phyloP scores from a whole-genome alignment of 2,329 filamentous ascomycete species.

The Ophiocordyceps camponoti-rufipedis region DNA sequence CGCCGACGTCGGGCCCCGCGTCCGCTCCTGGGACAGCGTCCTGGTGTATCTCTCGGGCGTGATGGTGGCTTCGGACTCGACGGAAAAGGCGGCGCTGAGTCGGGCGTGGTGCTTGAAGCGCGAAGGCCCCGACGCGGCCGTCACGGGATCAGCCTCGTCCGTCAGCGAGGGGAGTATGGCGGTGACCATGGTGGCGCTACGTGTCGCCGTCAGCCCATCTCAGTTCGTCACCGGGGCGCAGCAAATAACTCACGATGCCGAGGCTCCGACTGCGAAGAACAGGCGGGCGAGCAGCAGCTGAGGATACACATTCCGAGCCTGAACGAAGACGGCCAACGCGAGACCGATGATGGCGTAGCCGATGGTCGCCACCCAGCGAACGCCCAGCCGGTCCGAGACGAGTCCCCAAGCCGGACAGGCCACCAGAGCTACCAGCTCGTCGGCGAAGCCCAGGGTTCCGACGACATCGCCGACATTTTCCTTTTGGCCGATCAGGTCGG shows the following conservation, averaged over 20 bases:
- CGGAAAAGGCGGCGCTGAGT: slow-evolving; percentile 44
- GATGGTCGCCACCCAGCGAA: slow-evolving; percentile 51
- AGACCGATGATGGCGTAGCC: slow-evolving; percentile 72
- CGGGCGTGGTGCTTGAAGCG: slow-evolving; percentile 22
- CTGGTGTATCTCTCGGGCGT: slow-evolving; percentile 43
- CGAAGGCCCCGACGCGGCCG: slow-evolving; percentile 3
- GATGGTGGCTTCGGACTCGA: slow-evolving; percentile 59
- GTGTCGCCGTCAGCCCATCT: background rate
- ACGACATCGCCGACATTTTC: slow-evolving; percentile 61
- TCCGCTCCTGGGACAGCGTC: slow-evolving; percentile 13
- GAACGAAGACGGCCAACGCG: slow-evolving; percentile 63
- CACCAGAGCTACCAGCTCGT: slow-evolving; percentile 65
- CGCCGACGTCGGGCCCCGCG: slow-evolving; percentile 5
- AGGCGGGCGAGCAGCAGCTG: slow-evolving; percentile 70
- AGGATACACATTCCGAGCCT: slow-evolving; percentile 75
- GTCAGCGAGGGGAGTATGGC: slow-evolving; percentile 67
- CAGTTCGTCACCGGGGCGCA: background rate
- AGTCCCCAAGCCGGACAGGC: slow-evolving; percentile 70
- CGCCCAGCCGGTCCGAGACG: slow-evolving; percentile 58
- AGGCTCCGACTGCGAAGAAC: slow-evolving; percentile 77
- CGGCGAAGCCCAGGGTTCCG: slow-evolving; percentile 68
- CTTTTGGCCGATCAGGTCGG: slow-evolving; percentile 60
- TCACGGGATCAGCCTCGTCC: slow-evolving; percentile 22
- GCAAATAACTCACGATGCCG: slow-evolving; percentile 46
- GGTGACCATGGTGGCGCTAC: slow-evolving; percentile 81